Base-by-base conservation (phyloP, 2,329 filamentous ascomycete genomes). In the Curvularia hawaiiensis region DNA sequence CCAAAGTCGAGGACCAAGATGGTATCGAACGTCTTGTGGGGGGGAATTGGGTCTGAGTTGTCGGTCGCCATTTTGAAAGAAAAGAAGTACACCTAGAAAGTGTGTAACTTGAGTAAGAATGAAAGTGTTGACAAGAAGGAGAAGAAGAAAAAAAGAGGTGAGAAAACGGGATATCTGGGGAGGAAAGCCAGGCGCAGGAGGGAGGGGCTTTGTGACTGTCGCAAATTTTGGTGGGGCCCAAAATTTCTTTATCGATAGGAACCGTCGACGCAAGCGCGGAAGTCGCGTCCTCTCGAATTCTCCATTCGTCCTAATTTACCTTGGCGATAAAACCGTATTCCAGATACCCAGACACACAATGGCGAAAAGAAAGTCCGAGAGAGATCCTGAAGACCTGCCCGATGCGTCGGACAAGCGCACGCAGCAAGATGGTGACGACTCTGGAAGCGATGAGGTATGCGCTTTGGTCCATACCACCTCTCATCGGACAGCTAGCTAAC, bases 1-100 rank as follows among this genome's bases (percentile, higher is more conserved):
- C 85, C 88, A 73, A 90, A 91, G 76, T 91, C 88, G 67, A 91
- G 80, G 63, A 88, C 86, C 63, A 91, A 79, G 67, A 91, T 88
- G 63, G 89, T 91, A 81, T 89, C 82, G 75, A 84, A 84, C 64
- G 79, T 76, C 65, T 79, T 77, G 73, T 82, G 79, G 18, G 81
- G 81, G 47, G 76, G 76, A 38, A 79, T 75, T 24, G 80, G 77
- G 62, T 79, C 70, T 33, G 70, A 74, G 66, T 64, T 68, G 70
- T 77, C 75, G 69, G 73, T 71, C 58, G 74, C 67, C 75, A 77
- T 78, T 48, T 50, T 74, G 72, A 54, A 31, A 52, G n/a, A 31
- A 26, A 50, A 24, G 20, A 52, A 22, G 11, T 53, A 33, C 33
- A 50, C 33, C 18, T 40, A 33, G 38, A 53, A 53, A 40, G 12